Conservation (phyloP, 2,329 filamentous ascomycete species). For the Ophiocordyceps camponoti-saundersi region DNA sequence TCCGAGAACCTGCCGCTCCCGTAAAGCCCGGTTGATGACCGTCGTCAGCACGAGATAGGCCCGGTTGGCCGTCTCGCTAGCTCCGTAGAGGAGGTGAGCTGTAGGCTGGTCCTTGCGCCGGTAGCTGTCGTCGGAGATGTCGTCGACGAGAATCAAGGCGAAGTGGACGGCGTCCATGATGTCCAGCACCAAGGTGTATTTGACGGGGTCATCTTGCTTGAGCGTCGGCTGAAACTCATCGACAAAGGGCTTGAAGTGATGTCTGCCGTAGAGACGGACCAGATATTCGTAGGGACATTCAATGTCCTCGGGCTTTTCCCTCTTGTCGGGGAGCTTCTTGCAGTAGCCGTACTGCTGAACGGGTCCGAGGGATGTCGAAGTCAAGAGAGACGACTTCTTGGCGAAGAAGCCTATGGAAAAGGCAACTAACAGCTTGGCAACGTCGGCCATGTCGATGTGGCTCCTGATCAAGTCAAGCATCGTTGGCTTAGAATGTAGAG, state of each 20-base stretch:
- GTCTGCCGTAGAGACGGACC: slow-evolving; percentile 3
- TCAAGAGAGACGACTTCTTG: not conserved
- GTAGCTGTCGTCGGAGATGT: slow-evolving; percentile 5
- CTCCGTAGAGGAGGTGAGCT: slow-evolving; percentile 5
- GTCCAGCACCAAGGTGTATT: slow-evolving; percentile 3
- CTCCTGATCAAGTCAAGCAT: not conserved
- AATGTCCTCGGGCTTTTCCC: not conserved
- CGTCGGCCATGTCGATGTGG: not conserved
- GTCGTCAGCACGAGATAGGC: slow-evolving; percentile 5
- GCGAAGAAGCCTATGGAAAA: slow-evolving; percentile 1
- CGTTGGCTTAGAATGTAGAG: not conserved
- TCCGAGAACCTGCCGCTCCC: slow-evolving; percentile 3
- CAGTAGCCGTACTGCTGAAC: slow-evolving; percentile 2
- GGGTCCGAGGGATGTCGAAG: not conserved
- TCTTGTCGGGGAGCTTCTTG: not conserved
- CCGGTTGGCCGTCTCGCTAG: slow-evolving; percentile 5
- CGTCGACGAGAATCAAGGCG: slow-evolving; percentile 5
- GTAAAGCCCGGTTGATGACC: slow-evolving; percentile 4
- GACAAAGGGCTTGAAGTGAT: slow-evolving; percentile 4
- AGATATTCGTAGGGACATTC: slow-evolving; percentile 5
- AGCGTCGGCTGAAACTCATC: slow-evolving; percentile 1
- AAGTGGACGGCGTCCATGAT: slow-evolving; percentile 6
- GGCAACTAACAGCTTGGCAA: not conserved
- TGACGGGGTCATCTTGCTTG: slow-evolving; percentile 1
- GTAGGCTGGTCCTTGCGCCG: slow-evolving; percentile 5